phyloP scores from a whole-genome alignment of 257 asterid species.

The Solanum rostratum region DNA sequence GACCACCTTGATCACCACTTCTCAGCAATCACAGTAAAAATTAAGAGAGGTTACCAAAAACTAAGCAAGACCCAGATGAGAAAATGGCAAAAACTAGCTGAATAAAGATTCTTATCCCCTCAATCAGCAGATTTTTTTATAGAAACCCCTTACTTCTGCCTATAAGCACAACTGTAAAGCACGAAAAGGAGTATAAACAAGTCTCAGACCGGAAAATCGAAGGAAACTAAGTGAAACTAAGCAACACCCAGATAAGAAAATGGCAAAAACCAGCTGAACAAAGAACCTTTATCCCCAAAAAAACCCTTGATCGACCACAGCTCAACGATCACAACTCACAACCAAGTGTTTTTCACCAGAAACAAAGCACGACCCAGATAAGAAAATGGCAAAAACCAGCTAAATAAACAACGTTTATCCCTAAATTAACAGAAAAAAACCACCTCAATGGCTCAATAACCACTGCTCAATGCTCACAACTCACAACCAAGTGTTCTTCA shows the following conservation, averaged over 20 bases:
- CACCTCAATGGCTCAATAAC: neutral
- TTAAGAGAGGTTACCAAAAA: neutral
- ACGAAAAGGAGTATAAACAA: no score
- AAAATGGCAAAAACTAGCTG: neutral
- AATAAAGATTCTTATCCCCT: neutral
- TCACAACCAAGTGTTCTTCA: neutral
- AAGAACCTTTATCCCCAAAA: neutral
- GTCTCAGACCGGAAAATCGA: no score
- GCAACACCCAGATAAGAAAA: neutral
- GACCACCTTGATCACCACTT: neutral
- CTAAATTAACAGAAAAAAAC: neutral
- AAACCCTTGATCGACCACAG: neutral
- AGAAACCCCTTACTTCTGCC: neutral
- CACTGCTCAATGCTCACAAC: neutral
- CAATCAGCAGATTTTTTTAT: no score
- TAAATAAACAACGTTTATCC: neutral
- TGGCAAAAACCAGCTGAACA: neutral
- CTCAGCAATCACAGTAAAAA: neutral
- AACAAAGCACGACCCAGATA: neutral
- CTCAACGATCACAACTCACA: neutral
- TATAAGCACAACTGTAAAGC: neutral
- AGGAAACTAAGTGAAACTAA: neutral
- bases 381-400: neutral
- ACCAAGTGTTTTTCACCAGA: neutral
- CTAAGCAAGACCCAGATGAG: neutral